Base-by-base conservation (phyloP, 2,329 filamentous ascomycete genomes). In the Ceratocystis papillata region DNA sequence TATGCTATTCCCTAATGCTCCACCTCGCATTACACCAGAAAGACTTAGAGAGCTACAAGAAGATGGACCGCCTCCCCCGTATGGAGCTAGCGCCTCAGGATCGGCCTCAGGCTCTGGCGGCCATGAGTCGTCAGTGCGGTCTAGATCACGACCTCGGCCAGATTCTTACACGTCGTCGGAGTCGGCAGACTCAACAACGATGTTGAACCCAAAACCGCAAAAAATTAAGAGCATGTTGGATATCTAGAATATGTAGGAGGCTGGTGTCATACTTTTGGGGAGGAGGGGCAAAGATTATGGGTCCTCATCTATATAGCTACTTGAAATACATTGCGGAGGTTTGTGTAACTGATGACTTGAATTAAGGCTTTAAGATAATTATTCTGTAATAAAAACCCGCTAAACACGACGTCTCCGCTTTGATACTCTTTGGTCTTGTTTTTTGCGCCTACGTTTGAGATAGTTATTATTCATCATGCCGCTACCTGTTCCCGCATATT, bases 181-280 rank as follows among this genome's bases (percentile, higher is more conserved):
- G 74, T 73, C n/a, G 73, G 76, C 59, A 3, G 63, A 67, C 48
- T 67, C 66, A 15, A 83, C 80, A 4, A 73, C 79, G 12, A 75
- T 72, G 5, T 75, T 72, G n/a, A 78, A 77, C 65, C 80, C 81
- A 12, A 78, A 77, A 65, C 80, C 81, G n/a, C 80, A 83, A 71
- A 78, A 82, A 70, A 74, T 84, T 5, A 77, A 75, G 70, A 84
- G 82, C 71, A 85, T 85, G 82, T 69, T 85, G 70, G 82, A 85
- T 70, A 71, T 84, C 15, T 84, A 73, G 53, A 53, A 25, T 25
- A 15, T 5, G 22, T 5, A 15, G 20, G 12, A 15, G 25, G 8
- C 2, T 2, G n/a, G n/a, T 48, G 17, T n/a, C 5, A 28, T 57
- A 15, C 17, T 28, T 57, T 30, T 20, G 12, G 12, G 17, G 17